phyloP scores from a whole-genome alignment of 257 asterid genomes.

The Salvia rosmarinus region DNA sequence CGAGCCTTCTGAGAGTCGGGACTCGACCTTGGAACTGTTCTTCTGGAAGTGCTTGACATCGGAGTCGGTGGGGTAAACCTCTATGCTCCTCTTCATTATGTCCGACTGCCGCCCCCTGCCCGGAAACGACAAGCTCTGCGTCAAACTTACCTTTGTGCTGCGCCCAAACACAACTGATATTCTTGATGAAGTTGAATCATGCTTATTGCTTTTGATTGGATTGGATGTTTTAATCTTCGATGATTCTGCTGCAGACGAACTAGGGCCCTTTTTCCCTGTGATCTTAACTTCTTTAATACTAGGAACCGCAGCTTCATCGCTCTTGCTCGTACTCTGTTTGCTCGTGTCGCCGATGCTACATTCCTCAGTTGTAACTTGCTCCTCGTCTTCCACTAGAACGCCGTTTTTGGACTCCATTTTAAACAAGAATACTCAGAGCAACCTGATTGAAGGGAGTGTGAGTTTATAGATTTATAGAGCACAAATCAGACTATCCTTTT shows the following conservation, averaged over 20 bases:
- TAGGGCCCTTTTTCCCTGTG: no score
- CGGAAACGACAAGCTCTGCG: conserved; percentile 70
- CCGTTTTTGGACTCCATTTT: conserved; percentile 66
- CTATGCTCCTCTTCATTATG: conserved; percentile 60
- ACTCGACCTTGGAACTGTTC: conserved; percentile 45
- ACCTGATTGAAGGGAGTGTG: no score
- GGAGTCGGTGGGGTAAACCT: conserved; percentile 47
- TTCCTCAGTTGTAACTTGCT: conserved; percentile 34
- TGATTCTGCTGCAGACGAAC: no score
- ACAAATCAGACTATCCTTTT: no score
- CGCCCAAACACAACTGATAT: conserved; percentile 53
- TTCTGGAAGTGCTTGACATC: conserved; percentile 45
- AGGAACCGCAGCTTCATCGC: no score
- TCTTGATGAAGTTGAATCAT: conserved; percentile 42
- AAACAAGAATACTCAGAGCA: no score
- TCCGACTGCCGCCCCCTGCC: conserved; percentile 52
- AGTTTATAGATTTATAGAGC: no score
- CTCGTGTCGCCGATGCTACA: conserved; percentile 23
- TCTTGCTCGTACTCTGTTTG: no score
- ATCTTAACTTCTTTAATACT: no score
- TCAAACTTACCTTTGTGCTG: no score
- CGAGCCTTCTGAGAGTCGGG: conserved; percentile 37
- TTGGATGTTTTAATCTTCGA: conserved; percentile 42
- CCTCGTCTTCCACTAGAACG: conserved; percentile 53
- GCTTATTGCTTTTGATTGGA: no score